Percentiles rank a stretch among this genome's conserved stretches.
Evolutionary conservation across 257 asterid genomes (phyloP).

Genomic region (Leonotis leonurus): DNA sequence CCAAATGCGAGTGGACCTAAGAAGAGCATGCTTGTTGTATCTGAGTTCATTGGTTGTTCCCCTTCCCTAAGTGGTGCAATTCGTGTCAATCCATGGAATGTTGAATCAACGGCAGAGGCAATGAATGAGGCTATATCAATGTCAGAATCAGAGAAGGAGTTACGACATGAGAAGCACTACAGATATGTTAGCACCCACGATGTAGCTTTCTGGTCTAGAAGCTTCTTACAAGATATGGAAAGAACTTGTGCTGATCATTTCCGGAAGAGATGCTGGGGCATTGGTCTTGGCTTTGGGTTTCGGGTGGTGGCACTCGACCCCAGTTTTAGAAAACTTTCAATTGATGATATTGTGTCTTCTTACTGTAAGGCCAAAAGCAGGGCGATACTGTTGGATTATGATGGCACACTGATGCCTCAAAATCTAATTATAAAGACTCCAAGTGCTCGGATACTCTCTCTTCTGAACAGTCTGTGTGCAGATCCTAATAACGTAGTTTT

Average conservation of each 20-base stretch:
- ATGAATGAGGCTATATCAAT: conserved; percentile 65
- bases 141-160: conserved; percentile 62
- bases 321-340: conserved; percentile 59
- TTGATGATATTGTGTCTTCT: conserved; percentile 57
- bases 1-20: conserved; percentile 43
- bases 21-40: conserved; percentile 76
- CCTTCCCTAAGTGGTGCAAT: conserved; percentile 83
- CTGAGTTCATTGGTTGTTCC: conserved; percentile 79
- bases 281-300: conserved; percentile 79
- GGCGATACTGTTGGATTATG: conserved; percentile 81
- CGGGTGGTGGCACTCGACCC: conserved; percentile 80
- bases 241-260: conserved; percentile 76
- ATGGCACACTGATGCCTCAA: conserved; percentile 81
- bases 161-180: conserved; percentile 80
- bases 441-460: conserved; percentile 49
- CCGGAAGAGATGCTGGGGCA: conserved; percentile 67
- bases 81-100: conserved; percentile 78
- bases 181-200: conserved; percentile 68
- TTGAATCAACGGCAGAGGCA: conserved; percentile 70
- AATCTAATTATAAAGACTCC: conserved; percentile 61
- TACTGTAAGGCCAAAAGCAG: conserved; percentile 50
- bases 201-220: conserved; percentile 71
- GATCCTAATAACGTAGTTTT: conserved; percentile 52
- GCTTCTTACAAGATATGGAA: conserved; percentile 81
- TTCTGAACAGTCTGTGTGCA: conserved; percentile 54